Evolutionary conservation across 2,329 filamentous ascomycete genomes (phyloP), one percentile per base, ranked within the genome.

Genomic region (Bertia moriformis): DNA sequence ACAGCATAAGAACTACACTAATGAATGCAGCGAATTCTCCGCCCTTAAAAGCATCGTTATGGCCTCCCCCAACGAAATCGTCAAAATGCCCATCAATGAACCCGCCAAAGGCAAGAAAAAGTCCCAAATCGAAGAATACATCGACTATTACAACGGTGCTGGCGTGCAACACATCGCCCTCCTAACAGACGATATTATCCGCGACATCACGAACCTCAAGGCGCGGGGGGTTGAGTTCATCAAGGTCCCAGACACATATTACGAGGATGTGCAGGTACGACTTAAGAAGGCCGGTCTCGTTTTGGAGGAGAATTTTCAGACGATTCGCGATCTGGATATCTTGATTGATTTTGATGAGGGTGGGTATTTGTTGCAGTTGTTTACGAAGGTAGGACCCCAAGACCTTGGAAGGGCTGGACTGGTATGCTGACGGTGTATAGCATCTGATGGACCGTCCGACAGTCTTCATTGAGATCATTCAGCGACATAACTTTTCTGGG

Each of bases 11-110:
- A 35, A 7, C 17, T 7, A 12, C 10, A 18, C 32, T 15, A 12
- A 7, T n/a, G n/a, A n/a, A n/a, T 35, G 7, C 32, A 35, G 32
- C 29, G 76, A 80, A 47, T 83, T 71, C 61, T 79, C 73, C 0
- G 75, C 78, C 0, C 59, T 83, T 4, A 78, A 75, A 50, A 75
- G 68, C 41, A 67, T 82, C 41, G 78, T 83, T 43, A 82, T 83
- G 76, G 63, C 71, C 3, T 78, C 72, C 0, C 71, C 72, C 14
- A 78, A 80, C 51, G 73, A 79, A 14, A 56, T 73, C 4, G 74
- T 83, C 46, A 83, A 83, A 50, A 83, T 83, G 76, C 78, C 78
- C 37, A 79, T 83, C 61, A 83, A 83, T 55, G 78, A 83, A 50
- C 78, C 78, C 0, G 78, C 78, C 1, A 60, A 66, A 27, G 78